Base-by-base conservation (phyloP, 352 stramenopile genomes). In the Globisporangium viniferum region DNA sequence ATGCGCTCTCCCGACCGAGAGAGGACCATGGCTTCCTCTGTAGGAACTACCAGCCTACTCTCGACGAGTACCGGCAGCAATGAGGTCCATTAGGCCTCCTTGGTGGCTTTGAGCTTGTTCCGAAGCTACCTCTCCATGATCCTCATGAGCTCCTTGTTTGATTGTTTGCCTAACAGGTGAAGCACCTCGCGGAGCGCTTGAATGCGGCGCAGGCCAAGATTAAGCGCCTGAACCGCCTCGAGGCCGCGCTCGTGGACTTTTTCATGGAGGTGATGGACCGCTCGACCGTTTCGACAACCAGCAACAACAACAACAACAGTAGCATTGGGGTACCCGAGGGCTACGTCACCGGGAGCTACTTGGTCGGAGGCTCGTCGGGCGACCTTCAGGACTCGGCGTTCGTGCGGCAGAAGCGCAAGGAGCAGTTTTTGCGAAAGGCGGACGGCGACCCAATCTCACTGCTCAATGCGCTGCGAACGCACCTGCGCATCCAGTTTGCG, bases 241-340 rank as follows among this genome's bases (percentile, higher is more conserved):
- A 92, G 57, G 75, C 79, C 0, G 78, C 82, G 27, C 79, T 93
- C 48, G 81, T 84, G 8, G 86, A 93, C 70, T 82, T 92, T 33
- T 88, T 90, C 68, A 81, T 88, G 62, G 86, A 93, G 60, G 69
- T 93, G 18, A 84, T 90, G 73, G 77, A 87, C 48, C 77, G 79
- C 48, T 58, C 58, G 3, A 56, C 12, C 27, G 27, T 27, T 36
- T 33, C 10, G 22, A 12, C 20, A 31, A 10, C 18, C 27, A 31
- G 22, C 29, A 53, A 12, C 35, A 41, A 9, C 15, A 49, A n/a
- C 41, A 49, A 29, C n/a, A 24, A n/a, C 41, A 49, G 22, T 15
- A 62, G 24, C 35, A 12, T 18, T n/a, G 3, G 39, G 18, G 5
- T 55, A 14, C 27, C 15, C 12, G 15, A 12, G 1, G 4, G 6